Evolutionary conservation across 148 eudicot species (phyloP).

Genomic region (Gaultheria prostrata): DNA sequence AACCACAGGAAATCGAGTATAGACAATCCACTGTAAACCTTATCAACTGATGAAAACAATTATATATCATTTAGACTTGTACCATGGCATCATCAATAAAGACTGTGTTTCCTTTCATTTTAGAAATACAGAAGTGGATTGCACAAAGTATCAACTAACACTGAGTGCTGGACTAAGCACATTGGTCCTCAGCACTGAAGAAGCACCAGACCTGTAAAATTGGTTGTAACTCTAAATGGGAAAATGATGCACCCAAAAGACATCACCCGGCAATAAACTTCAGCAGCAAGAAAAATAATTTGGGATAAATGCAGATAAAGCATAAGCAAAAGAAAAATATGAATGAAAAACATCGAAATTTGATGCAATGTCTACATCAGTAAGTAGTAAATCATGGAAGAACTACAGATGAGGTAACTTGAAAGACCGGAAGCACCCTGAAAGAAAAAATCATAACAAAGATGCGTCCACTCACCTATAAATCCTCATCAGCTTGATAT

Average conservation of each 20-base stretch:
- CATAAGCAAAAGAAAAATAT: background rate
- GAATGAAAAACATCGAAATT: background rate
- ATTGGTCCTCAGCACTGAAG: background rate
- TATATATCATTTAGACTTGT: background rate
- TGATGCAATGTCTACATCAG: background rate
- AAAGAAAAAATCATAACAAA: background rate
- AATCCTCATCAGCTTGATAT: background rate
- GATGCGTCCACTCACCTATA: background rate
- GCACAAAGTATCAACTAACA: background rate
- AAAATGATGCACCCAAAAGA: background rate
- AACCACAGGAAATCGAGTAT: background rate
- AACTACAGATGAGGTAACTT: background rate
- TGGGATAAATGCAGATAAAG: background rate
- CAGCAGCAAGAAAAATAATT: background rate
- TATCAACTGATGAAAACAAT: background rate
- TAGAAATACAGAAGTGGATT: background rate
- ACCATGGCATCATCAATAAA: background rate
- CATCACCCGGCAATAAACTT: conserved; percentile 4
- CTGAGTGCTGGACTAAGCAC: conserved; percentile 1
- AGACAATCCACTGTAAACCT: background rate
- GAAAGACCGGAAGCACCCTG: background rate
- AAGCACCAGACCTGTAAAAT: background rate
- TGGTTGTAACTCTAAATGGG: background rate
- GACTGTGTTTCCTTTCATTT: background rate
- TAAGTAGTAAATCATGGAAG: background rate